phyloP scores from a whole-genome alignment of 83 land plant species.

The Isoetes engelmannii region DNA sequence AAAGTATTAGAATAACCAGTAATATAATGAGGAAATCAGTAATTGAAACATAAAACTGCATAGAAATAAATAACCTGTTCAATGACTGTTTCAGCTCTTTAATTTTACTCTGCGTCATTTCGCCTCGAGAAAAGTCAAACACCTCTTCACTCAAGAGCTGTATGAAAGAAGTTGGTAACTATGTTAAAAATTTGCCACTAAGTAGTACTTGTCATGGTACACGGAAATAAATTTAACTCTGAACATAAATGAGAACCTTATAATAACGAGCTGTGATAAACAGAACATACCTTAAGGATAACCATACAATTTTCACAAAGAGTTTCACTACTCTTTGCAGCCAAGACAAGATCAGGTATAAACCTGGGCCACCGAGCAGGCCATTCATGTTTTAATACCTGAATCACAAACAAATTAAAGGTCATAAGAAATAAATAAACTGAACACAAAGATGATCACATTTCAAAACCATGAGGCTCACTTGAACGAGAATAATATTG shows the following conservation, averaged over 20 bases:
- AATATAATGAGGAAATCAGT: neutral
- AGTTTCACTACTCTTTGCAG: slow-evolving; percentile 96
- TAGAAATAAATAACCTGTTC: slow-evolving; percentile 52
- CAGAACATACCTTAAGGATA: slow-evolving; percentile 67
- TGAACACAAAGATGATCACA: no score
- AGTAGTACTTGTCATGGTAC: no score
- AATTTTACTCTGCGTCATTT: slow-evolving; percentile 95
- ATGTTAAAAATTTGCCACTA: no score
- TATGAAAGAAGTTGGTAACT: neutral
- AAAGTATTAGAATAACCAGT: neutral
- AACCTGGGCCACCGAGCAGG: slow-evolving; percentile 91
- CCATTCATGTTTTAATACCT: slow-evolving; percentile 99
- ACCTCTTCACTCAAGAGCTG: slow-evolving; percentile 99
- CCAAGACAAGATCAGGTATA: slow-evolving; percentile 93
- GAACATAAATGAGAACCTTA: no score
- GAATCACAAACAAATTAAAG: neutral
- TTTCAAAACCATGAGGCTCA: slow-evolving; percentile 4
- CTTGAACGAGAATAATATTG: slow-evolving; percentile 93
- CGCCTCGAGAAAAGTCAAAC: slow-evolving; percentile 97
- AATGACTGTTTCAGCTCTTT: slow-evolving; percentile 91
- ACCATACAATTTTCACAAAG: slow-evolving; percentile 99
- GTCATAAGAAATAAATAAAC: no score
- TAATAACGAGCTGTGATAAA: no score
- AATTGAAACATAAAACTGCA: neutral
- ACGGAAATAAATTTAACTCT: no score